Evolutionary conservation across 2,329 filamentous ascomycete genomes (phyloP).

Genomic region (Botrytis byssoidea): DNA sequence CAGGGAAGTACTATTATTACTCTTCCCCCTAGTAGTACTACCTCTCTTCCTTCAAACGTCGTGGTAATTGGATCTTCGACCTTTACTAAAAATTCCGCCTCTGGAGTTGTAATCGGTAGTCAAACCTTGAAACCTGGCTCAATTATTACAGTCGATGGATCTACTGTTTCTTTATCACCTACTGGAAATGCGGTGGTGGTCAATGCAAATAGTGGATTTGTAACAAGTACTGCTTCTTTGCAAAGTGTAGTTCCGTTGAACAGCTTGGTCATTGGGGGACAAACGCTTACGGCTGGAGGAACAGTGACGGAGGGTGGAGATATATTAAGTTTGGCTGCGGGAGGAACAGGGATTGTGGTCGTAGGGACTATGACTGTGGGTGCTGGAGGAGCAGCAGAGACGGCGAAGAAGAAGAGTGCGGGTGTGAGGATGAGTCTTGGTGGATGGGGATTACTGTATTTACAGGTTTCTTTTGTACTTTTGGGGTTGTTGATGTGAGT

Average conservation of each 20-base stretch:
- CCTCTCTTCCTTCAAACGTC: not conserved
- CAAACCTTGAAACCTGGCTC: conserved; percentile 25
- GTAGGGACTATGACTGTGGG: conserved; percentile 34
- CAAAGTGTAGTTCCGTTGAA: conserved; percentile 18
- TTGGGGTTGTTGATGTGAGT: not conserved
- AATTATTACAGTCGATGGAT: conserved; percentile 17
- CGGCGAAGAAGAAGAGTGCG: conserved; percentile 31
- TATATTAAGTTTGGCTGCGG: conserved; percentile 31
- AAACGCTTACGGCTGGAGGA: conserved; percentile 35
- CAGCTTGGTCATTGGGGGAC: conserved; percentile 29
- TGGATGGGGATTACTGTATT: conserved; percentile 10
- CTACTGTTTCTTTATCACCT: conserved; percentile 22
- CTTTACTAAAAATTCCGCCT: conserved; percentile 22
- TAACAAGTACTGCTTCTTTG: conserved; percentile 17
- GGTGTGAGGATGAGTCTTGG: not conserved
- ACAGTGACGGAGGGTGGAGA: conserved; percentile 35
- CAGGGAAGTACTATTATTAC: conserved; percentile 15
- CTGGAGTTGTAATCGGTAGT: conserved; percentile 21
- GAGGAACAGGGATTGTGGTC: conserved; percentile 30
- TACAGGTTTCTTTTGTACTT: conserved; percentile 9
- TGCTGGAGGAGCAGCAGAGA: conserved; percentile 23
- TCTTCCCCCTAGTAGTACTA: not conserved
- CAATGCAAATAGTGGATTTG: conserved; percentile 21
- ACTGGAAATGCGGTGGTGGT: conserved; percentile 23
- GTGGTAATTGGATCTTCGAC: conserved; percentile 19